Base-by-base conservation (phyloP, 2,329 filamentous ascomycete species). In the Teratosphaeria nubilosa region DNA sequence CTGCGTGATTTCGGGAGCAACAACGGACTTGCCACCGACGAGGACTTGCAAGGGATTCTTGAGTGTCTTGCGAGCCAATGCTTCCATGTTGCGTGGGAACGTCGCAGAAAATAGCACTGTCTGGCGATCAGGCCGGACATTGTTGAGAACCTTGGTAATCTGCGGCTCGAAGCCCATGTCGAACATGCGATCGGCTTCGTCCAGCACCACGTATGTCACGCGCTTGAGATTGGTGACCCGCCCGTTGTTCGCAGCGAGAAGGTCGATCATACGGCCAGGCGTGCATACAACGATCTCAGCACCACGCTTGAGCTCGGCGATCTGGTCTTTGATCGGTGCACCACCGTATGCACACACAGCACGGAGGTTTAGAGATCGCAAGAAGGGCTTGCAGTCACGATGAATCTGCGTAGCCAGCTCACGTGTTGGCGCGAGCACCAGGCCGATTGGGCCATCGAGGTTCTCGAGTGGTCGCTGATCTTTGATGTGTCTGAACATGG, bases 131-230 rank as follows among this genome's bases (percentile, higher is more conserved):
- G 94, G 91, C 53, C 94, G 86, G 71, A 96, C 88, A 68, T 94
- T 96, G 64, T 85, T 85, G 70, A 97, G 86, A 59, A 99, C 94
- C 74, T 95, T 96, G 84, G 94, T 94, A 56, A 99, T 91, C 73
- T 99, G 94, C 1, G 94, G 92, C 74, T 96, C 92, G 69, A 99
- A 99, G 14, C 94, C 94, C 94, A 99, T 97, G 72, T 99, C 94
- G 59, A 97, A 96, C 94, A 99, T 97, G 62, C 94, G 87, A 74
- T 99, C 94, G 53, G 94, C 94, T 75, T 99, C 94, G 70, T 99
- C 94, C 45, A 99, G 82, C 11, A 99, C 94, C 25, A 96, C 85
- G 71, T 97, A 99, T 0, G 90, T 94, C 13, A 96, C 90, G 62
- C 94, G 83, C 65, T 83, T 85, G 58, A 99, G 79, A 68, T 95